Conservation (phyloP, 192 early-diverging fungal species). For the Backusella mclennaniae region DNA sequence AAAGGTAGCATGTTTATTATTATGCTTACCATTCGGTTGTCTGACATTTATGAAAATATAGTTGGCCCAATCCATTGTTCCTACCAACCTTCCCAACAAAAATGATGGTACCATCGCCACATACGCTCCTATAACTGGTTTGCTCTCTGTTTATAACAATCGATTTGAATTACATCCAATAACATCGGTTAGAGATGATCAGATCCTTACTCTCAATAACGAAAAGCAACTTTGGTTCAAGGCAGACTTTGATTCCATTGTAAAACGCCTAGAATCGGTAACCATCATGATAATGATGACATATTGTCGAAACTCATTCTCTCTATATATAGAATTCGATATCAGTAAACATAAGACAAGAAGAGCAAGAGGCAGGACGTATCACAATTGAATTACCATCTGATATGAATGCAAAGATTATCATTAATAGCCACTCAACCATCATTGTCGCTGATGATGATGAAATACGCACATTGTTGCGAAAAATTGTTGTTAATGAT, state of each 20-base stretch:
- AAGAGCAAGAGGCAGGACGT: background rate
- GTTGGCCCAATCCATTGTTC: background rate
- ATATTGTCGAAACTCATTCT: background rate
- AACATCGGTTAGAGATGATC: conserved; percentile 3
- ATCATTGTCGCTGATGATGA: conserved; percentile 17
- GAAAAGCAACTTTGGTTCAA: conserved; percentile 6
- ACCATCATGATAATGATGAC: background rate
- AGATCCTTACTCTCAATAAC: conserved; percentile 4
- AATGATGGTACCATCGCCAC: background rate
- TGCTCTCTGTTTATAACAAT: conserved; percentile 22
- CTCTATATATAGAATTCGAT: background rate
- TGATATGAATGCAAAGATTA: conserved; percentile 14
- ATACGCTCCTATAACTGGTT: conserved; percentile 17
- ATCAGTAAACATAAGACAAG: conserved; percentile 2
- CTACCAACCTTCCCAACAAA: background rate
- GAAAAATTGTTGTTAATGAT: conserved; percentile 14
- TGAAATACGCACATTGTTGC: conserved; percentile 10
- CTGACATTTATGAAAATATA: background rate
- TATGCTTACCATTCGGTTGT: background rate
- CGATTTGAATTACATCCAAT: conserved; percentile 7
- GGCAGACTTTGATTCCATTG: background rate
- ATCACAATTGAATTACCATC: conserved; percentile 5
- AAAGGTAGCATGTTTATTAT: conserved; percentile 15
- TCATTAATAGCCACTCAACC: conserved; percentile 4
- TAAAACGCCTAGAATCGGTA: conserved; percentile 7